Base-by-base conservation (phyloP, 345 rosid species). In the Raphanus sativus region DNA sequence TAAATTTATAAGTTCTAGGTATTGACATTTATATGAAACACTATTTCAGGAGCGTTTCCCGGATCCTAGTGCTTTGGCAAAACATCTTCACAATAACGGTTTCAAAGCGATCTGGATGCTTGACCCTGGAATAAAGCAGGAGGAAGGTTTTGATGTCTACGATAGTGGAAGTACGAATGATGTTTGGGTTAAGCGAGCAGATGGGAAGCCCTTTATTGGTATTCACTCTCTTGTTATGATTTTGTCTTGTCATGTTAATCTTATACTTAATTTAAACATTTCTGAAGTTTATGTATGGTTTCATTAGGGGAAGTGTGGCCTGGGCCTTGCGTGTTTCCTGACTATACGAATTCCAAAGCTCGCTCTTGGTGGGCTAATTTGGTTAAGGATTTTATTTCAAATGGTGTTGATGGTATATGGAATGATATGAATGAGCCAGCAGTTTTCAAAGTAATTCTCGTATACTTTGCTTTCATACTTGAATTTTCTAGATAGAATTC, bases 381-480 rank as follows among this genome's bases (percentile, higher is more conserved):
- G 54, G 97, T 94, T 60, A 91, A 87, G 71, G 94, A 90, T 73
- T 94, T 91, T 50, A 59, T 79, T 73, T 85, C 91, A 74, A 88
- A 86, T 84, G 96, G 97, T 62, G 97, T 91, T 70, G 97, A 94
- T 84, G 98, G 98, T 61, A 94, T 94, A 81, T 91, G 98, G 98
- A 94, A 94, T 65, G 97, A 94, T 81, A 94, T 94, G 98, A 94
- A 94, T 16, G 98, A 94, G 85, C 97, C 98, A 5, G 86, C 96
- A 69, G 60, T 94, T 66, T 94, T 94, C 80, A 90, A 91, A 90
- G 98, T 91, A 77, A 64, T 0, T 30, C 52, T 55, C 63, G 4
- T 48, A 24, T n/a, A 74, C 26, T 65, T 71, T 58, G 17, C 29
- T 40, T 33, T 61, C 24, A 26, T 64, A 36, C 12, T 34, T 48